phyloP scores from a whole-genome alignment of 352 stramenopile genomes.

The Phytophthora idaei region DNA sequence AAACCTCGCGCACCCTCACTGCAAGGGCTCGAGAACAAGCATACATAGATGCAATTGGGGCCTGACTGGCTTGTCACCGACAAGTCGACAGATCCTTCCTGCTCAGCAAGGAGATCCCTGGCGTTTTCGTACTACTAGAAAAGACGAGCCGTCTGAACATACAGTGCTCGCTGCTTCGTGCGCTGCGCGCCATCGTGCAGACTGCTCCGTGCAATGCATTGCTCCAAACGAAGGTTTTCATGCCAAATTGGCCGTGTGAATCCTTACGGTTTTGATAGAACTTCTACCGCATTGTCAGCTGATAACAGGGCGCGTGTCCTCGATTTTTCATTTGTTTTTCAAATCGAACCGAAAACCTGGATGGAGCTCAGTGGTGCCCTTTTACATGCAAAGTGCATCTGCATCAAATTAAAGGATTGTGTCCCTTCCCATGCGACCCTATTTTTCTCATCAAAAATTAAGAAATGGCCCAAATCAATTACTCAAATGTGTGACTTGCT shows the following conservation, averaged over 20 bases:
- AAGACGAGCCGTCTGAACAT: conserved; percentile 11
- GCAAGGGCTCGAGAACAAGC: too few species aligned
- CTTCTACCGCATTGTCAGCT: conserved; percentile 3
- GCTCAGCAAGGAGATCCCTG: too few species aligned
- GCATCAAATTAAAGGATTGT: not conserved
- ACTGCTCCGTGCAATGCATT: not conserved
- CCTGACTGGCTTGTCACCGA: too few species aligned
- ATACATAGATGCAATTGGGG: too few species aligned
- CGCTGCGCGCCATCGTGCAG: not conserved
- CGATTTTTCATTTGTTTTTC: conserved; percentile 3
- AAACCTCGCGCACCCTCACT: too few species aligned
- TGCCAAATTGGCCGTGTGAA: not conserved
- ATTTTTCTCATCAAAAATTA: too few species aligned
- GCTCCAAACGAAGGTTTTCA: not conserved
- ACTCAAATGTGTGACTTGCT: too few species aligned
- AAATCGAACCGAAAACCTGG: conserved; percentile 6
- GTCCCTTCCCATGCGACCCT: too few species aligned
- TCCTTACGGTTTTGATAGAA: not conserved
- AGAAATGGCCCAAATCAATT: too few species aligned
- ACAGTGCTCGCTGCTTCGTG: conserved; percentile 11
- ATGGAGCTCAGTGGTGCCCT: conserved; percentile 12
- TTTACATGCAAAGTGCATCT: conserved; percentile 9
- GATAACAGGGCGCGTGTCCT: conserved; percentile 15
- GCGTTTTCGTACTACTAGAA: conserved; percentile 6
- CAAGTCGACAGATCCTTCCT: too few species aligned